These are phyloP conservation scores for Camillea tinctor DNA, from an alignment of 2,329 filamentous ascomycete species.

Conservation along the genomic window DNA sequence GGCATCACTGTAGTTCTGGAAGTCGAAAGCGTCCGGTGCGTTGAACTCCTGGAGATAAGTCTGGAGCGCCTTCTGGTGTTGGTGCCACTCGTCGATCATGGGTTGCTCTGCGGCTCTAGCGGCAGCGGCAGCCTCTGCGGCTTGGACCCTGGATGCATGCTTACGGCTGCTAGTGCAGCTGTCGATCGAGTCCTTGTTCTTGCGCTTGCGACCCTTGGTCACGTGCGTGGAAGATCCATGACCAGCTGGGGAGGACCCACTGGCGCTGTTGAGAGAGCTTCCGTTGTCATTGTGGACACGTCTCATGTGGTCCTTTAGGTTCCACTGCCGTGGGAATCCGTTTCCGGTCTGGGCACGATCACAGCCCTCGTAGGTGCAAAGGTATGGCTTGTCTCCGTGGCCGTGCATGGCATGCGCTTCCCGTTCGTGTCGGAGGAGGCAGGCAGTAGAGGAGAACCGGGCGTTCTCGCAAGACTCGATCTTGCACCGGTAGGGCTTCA, in stretches of 20 bases:
- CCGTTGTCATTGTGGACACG: conserved; percentile 75
- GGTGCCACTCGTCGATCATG: conserved; percentile 55
- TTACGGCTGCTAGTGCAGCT: conserved; percentile 46
- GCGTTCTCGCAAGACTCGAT: conserved; percentile 77
- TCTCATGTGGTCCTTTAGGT: conserved; percentile 95
- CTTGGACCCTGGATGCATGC: conserved; percentile 42
- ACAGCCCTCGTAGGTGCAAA: conserved; percentile 84
- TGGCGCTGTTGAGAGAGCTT: conserved; percentile 31
- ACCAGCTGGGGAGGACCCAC: conserved; percentile 41
- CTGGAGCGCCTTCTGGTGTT: conserved; percentile 63
- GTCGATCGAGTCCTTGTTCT: conserved; percentile 50
- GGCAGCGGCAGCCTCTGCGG: conserved; percentile 32
- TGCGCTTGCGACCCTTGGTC: conserved; percentile 56
- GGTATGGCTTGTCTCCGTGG: conserved; percentile 87
- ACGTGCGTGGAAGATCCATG: conserved; percentile 33
- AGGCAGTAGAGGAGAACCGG: conserved; percentile 92
- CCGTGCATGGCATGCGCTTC: conserved; percentile 96
- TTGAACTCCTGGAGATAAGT: conserved; percentile 51
- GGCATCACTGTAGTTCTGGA: conserved; percentile 52
- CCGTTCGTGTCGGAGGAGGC: conserved; percentile 89
- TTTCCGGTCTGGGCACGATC: conserved; percentile 79
- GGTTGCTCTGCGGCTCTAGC: conserved; percentile 39
- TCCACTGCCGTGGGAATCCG: conserved; percentile 94
- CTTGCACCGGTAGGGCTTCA: conserved; percentile 97
- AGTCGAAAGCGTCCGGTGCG: conserved; percentile 52